A percentile compares a stretch with the other conserved stretches of the same genome.
phyloP scores from a whole-genome alignment of 1,284 basidiomycete species.

The Phlebopus sp. region DNA sequence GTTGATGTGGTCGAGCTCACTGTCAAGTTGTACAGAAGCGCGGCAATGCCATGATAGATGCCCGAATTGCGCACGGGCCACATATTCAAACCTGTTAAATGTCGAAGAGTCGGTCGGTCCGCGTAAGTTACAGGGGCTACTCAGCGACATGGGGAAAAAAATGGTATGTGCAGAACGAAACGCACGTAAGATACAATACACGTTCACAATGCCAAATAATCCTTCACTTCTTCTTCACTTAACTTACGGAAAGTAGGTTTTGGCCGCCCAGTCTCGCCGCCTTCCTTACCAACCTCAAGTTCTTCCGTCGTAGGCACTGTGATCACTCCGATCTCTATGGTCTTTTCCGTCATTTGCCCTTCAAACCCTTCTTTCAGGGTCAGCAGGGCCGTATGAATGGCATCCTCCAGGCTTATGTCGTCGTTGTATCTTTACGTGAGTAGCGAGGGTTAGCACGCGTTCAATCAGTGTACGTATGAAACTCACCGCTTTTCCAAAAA shows the following conservation, averaged over 20 bases:
- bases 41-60: too few species aligned
- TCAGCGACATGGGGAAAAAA: slow-evolving; percentile 18
- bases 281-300: slow-evolving; percentile 69
- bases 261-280: slow-evolving; percentile 70
- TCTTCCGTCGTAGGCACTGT: slow-evolving; percentile 81
- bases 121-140: slow-evolving; percentile 10
- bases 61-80: too few species aligned
- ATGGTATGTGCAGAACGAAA: slow-evolving; percentile 21
- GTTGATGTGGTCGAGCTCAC: slow-evolving; percentile 25
- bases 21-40: slow-evolving; percentile 15
- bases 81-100: too few species aligned
- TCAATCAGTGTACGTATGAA: slow-evolving; percentile 18
- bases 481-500: slow-evolving; percentile 95
- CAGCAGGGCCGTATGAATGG: slow-evolving; percentile 97
- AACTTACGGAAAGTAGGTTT: slow-evolving; percentile 91
- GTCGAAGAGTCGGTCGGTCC: neutral
- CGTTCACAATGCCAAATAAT: slow-evolving; percentile 81
- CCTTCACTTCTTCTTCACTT: slow-evolving; percentile 90
- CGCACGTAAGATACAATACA: slow-evolving; percentile 34
- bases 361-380: slow-evolving; percentile 99
- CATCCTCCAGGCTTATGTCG: slow-evolving; percentile 98
- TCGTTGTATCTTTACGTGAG: slow-evolving; percentile 84
- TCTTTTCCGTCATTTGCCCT: slow-evolving; percentile 99
- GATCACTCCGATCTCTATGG: slow-evolving; percentile 97
- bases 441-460: slow-evolving; percentile 16